Conservation (phyloP, 78 protist species). For the Thecamonas trahens region DNA sequence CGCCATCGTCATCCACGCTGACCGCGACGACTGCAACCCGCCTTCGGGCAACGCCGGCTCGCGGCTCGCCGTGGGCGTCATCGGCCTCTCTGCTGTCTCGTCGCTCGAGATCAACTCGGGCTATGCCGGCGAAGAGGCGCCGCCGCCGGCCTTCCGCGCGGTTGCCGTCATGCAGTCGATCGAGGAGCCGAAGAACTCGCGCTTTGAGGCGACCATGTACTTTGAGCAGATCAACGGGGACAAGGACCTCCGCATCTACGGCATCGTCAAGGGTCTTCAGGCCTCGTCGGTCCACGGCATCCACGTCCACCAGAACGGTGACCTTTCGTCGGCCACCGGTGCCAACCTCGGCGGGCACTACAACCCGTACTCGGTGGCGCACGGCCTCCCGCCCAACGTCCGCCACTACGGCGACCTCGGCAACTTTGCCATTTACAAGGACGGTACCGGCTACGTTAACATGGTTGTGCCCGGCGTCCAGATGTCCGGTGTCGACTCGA, state of each 20-base stretch:
- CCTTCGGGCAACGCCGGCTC: background rate
- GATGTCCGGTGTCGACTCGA: background rate
- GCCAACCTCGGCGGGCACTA: background rate
- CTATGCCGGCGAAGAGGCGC: too few relatives aligned
- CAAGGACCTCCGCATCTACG: too few relatives aligned
- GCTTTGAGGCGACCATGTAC: too few relatives aligned
- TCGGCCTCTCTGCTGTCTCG: too few relatives aligned
- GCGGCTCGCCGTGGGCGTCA: background rate
- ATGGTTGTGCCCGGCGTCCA: background rate
- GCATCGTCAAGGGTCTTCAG: background rate
- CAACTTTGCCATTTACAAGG: too few relatives aligned
- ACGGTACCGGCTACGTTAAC: background rate
- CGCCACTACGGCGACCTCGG: background rate
- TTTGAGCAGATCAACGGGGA: too few relatives aligned
- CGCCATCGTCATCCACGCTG: background rate
- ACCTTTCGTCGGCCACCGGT: background rate
- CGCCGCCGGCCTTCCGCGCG: too few relatives aligned
- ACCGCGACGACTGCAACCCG: background rate
- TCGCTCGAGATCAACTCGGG: too few relatives aligned
- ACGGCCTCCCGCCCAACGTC: background rate
- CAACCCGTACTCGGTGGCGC: background rate
- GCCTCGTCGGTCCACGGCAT: background rate
- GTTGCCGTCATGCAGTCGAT: too few relatives aligned
- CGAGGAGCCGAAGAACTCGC: too few relatives aligned
- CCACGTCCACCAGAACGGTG: background rate